Conservation (phyloP, 768 basidiomycete genomes). For the Trichaptum fuscoviolaceum region DNA sequence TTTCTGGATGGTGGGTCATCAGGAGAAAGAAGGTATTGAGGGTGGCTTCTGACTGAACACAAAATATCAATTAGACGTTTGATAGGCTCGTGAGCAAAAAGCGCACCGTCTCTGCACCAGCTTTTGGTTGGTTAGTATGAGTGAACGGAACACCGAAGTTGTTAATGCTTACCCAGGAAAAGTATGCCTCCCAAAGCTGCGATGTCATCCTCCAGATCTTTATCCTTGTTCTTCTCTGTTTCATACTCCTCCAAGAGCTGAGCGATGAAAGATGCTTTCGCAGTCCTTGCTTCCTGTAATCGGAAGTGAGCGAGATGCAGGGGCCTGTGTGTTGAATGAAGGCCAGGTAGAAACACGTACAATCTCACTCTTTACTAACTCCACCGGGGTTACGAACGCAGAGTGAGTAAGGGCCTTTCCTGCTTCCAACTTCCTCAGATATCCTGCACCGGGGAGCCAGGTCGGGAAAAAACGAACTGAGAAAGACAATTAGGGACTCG, state of each 20-base stretch:
- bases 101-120: neutral
- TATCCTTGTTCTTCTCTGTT: neutral
- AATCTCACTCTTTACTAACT: slow-evolving; percentile 34
- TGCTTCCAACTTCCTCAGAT: neutral
- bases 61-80: neutral
- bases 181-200: neutral
- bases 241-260: neutral
- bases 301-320: too few species aligned
- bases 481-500: neutral
- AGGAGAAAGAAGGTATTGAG: slow-evolving; percentile 48
- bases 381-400: slow-evolving; percentile 33
- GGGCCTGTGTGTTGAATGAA: neutral
- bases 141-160: neutral
- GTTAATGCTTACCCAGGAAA: neutral
- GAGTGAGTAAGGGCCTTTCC: slow-evolving; percentile 9
- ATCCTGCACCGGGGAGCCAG: neutral
- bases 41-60: neutral
- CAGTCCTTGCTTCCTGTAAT: neutral
- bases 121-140: neutral
- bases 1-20: slow-evolving; percentile 57
- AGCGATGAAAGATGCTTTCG: neutral
- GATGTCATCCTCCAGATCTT: neutral
- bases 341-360: neutral
- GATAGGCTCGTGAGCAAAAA: neutral
- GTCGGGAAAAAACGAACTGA: neutral